Evolutionary conservation across 495 filamentous ascomycete species (phyloP).

Genomic region (Margaritispora aquatica): DNA sequence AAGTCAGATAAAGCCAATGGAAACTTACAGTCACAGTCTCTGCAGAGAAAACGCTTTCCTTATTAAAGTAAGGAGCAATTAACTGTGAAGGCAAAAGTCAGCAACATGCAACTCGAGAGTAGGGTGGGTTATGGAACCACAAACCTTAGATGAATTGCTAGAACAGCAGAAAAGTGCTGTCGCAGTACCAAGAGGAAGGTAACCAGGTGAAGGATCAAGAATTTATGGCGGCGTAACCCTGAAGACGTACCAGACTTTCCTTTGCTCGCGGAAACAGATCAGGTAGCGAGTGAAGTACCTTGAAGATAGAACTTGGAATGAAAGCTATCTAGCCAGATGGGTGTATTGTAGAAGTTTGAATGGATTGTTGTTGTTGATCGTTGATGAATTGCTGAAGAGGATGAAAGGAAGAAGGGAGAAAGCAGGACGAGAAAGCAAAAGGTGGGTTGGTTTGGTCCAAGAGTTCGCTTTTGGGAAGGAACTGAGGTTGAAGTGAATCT

Average conservation of each 20-base stretch:
- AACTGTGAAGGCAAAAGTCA: slow-evolving; percentile 8
- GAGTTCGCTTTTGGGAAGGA: slow-evolving; percentile 19
- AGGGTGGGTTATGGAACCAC: neutral
- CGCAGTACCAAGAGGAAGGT: neutral
- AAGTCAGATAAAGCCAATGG: neutral
- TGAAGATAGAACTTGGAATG: slow-evolving; percentile 25
- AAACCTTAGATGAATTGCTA: slow-evolving; percentile 8
- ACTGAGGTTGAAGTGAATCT: too few species aligned
- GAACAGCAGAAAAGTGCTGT: neutral
- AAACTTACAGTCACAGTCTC: slow-evolving; percentile 6
- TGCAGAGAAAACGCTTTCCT: slow-evolving; percentile 1
- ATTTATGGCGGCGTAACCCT: neutral
- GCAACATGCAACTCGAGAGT: neutral
- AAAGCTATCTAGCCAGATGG: slow-evolving; percentile 28
- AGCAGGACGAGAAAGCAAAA: slow-evolving; percentile 11
- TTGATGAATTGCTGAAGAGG: slow-evolving; percentile 9
- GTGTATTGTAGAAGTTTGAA: slow-evolving; percentile 23
- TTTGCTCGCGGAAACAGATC: slow-evolving; percentile 6
- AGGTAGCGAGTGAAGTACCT: slow-evolving; percentile 24
- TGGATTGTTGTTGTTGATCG: slow-evolving; percentile 15
- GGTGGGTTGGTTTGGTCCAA: too few species aligned
- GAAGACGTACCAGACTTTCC: neutral
- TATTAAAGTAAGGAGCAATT: slow-evolving; percentile 10
- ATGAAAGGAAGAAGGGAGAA: neutral
- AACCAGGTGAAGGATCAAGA: neutral